Conservation (phyloP, 495 filamentous ascomycete species). For the Parathielavia appendiculata region DNA sequence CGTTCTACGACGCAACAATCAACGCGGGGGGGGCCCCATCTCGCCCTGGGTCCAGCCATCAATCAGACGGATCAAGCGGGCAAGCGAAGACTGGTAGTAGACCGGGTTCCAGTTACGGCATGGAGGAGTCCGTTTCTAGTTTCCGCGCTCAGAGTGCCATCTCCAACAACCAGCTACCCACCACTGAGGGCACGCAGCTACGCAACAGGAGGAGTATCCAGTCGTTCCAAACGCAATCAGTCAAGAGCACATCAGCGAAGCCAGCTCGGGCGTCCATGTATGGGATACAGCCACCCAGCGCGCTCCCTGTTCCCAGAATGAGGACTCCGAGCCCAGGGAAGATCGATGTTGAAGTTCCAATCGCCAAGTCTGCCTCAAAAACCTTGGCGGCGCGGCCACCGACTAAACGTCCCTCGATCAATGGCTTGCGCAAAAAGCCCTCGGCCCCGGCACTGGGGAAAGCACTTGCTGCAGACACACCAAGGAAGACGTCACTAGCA, state of each 20-base stretch:
- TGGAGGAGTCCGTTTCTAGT: slow-evolving; percentile 27
- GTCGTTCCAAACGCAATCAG: slow-evolving; percentile 23
- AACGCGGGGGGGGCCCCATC: slow-evolving; percentile 29
- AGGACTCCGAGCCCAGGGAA: slow-evolving; percentile 46
- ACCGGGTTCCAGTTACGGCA: slow-evolving; percentile 39
- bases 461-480: slow-evolving; percentile 27
- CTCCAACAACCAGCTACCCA: slow-evolving; percentile 35
- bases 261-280: slow-evolving; percentile 16
- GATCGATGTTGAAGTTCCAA: slow-evolving; percentile 20
- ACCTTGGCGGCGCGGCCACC: slow-evolving; percentile 45
- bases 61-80: slow-evolving; percentile 36
- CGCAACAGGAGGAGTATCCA: slow-evolving; percentile 26
- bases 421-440: slow-evolving; percentile 51
- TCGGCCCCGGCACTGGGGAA: slow-evolving; percentile 40
- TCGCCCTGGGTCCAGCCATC: slow-evolving; percentile 42
- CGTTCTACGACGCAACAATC: slow-evolving; percentile 35
- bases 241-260: slow-evolving; percentile 10
- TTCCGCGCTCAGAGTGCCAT: slow-evolving; percentile 32
- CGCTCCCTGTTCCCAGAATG: slow-evolving; percentile 22
- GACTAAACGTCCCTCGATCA: slow-evolving; percentile 52
- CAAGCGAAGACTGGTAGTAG: slow-evolving; percentile 33
- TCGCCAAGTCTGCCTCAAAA: slow-evolving; percentile 45
- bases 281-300: slow-evolving; percentile 22
- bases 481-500: slow-evolving; percentile 37
- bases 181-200: slow-evolving; percentile 35